Evolutionary conservation across 108 stramenopile genomes (phyloP).

Genomic region (Nitzschia sp.): DNA sequence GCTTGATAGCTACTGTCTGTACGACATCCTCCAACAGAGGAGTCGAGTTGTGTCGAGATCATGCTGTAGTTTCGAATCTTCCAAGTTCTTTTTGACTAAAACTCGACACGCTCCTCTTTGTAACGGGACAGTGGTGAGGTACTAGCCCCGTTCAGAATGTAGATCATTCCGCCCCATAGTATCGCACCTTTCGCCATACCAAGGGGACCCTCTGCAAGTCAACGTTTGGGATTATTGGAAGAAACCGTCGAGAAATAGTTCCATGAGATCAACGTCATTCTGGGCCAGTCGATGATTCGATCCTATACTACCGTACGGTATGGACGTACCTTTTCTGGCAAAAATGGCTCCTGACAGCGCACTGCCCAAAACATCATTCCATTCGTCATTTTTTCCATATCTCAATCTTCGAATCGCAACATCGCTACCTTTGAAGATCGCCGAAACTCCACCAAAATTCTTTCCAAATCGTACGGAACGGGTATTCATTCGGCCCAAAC

Average conservation of each 20-base stretch:
- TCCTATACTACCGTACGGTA: too few species aligned
- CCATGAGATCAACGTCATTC: too few species aligned
- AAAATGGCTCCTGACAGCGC: conserved; percentile 76
- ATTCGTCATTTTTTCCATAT: conserved; percentile 56
- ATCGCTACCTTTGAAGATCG: conserved; percentile 68
- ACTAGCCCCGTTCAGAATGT: conserved; percentile 32
- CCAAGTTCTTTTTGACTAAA: too few species aligned
- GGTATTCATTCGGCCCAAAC: conserved; percentile 50
- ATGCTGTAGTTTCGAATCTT: too few species aligned
- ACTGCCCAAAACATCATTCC: conserved; percentile 67
- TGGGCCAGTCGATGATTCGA: too few species aligned
- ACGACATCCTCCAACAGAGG: too few species aligned
- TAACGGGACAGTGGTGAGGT: neutral
- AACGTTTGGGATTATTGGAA: too few species aligned
- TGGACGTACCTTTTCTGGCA: conserved; percentile 54
- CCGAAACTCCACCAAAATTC: conserved; percentile 60
- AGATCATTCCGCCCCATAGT: conserved; percentile 73
- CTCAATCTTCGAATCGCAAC: conserved; percentile 45
- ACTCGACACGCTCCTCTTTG: conserved; percentile 14
- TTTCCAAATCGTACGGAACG: conserved; percentile 50
- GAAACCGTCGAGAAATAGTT: too few species aligned
- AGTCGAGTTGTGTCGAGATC: too few species aligned
- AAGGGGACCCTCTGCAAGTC: conserved; percentile 64
- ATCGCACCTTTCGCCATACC: conserved; percentile 75
- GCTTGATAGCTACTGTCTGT: too few species aligned